Evolutionary conservation across 306 rosid genomes (phyloP).

Genomic region (Sindora glabra): DNA sequence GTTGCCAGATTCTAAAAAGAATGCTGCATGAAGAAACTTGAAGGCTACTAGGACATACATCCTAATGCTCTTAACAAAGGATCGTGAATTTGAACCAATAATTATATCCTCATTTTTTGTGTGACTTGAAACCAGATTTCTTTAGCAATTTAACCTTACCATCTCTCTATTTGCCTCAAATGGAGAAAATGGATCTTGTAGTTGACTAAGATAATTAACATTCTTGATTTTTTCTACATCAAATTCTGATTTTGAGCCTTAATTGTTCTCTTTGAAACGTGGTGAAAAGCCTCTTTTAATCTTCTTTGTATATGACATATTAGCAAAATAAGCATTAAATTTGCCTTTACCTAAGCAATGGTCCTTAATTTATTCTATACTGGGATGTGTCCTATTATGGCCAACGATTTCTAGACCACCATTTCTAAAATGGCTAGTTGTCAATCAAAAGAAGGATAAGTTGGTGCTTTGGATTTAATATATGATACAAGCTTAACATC

Average conservation of each 20-base stretch:
- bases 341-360: slow-evolving; percentile 43
- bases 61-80: slow-evolving; percentile 54
- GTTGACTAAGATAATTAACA: slow-evolving; percentile 37
- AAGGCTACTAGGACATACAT: slow-evolving; percentile 85
- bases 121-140: slow-evolving; percentile 45
- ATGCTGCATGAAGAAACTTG: slow-evolving; percentile 93
- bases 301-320: slow-evolving; percentile 43
- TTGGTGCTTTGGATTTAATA: slow-evolving; percentile 37
- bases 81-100: slow-evolving; percentile 53
- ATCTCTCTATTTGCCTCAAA: slow-evolving; percentile 40
- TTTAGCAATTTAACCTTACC: slow-evolving; percentile 52
- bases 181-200: slow-evolving; percentile 33
- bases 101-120: slow-evolving; percentile 37
- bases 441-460: slow-evolving; percentile 22
- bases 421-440: slow-evolving; percentile 25
- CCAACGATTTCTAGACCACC: slow-evolving; percentile 37
- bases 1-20: slow-evolving; percentile 57
- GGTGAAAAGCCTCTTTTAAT: slow-evolving; percentile 44
- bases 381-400: slow-evolving; percentile 37
- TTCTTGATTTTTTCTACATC: slow-evolving; percentile 39
- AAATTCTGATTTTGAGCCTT: slow-evolving; percentile 40
- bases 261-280: slow-evolving; percentile 48
- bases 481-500: slow-evolving; percentile 35
- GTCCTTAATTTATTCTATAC: slow-evolving; percentile 29
- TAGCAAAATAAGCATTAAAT: slow-evolving; percentile 31